Base-by-base conservation (phyloP, 2,329 filamentous ascomycete species). In the Dichotomopilus funicola region DNA sequence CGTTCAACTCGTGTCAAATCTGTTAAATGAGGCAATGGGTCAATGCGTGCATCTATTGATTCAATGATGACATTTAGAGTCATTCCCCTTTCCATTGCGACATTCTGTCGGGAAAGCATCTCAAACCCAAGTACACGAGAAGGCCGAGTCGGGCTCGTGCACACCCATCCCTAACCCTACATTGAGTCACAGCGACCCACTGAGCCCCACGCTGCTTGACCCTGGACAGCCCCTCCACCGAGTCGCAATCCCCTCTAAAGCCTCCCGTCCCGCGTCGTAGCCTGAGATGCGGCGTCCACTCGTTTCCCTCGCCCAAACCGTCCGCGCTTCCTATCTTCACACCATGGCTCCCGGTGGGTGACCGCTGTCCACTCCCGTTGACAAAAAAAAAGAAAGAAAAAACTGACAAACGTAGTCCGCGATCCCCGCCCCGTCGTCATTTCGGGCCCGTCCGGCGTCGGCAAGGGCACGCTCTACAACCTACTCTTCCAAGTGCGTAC, bases 391-490 rank as follows among this genome's bases (percentile, higher is more conserved):
- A 37, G 38, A 43, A 37, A 12, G 9, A 38, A 48, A 34, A 56
- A 37, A 11, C 34, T 3, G 13, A n/a, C 19, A 27, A 3, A 2
- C 12, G 43, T 40, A 46, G 52, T 56, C 51, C 59, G 72, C 53
- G 78, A 82, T 66, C 72, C 72, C 62, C 80, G 82, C 36, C 88
- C 87, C 11, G 78, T 92, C 65, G 84, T 94, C 64, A 87, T 94
- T 71, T 89, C 85, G 49, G 89, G 89, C 54, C 89, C 89, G 59
- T 87, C 83, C 9, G 89, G 89, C 68, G 82, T 89, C 48, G 89
- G 89, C 63, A 94, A 94, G 74, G 88, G 86, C 64, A 92, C 89
- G 10, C 83, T 92, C 59, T 85, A 88, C 71, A 84, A 84, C 66
- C 78, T 81, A 48, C 83, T 92, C 49, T 87, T 90, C 68, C 55